These are phyloP conservation scores for Lophium mytilinum DNA, from an alignment of 495 filamentous ascomycete genomes.

Conservation along the genomic window DNA sequence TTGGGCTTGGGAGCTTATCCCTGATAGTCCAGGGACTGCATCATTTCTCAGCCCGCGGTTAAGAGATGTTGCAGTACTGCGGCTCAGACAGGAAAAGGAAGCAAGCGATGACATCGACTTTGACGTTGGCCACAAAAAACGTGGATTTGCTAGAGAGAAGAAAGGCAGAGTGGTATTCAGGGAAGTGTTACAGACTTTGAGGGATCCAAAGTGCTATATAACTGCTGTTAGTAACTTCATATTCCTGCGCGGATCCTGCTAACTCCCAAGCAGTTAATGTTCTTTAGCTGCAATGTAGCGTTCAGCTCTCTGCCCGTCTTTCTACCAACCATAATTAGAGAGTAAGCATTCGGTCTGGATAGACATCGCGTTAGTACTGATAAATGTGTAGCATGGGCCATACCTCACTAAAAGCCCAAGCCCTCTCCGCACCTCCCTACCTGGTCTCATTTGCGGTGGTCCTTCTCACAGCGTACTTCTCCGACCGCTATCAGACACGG, in stretches of 20 bases:
- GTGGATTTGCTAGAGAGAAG: constrained; percentile 29
- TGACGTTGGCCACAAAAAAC: constrained; percentile 31
- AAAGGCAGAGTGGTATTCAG: constrained; percentile 52
- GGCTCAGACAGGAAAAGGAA: constrained; percentile 49
- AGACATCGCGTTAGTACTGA: too few species aligned
- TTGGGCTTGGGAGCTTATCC: constrained; percentile 60
- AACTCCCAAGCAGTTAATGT: constrained; percentile 42
- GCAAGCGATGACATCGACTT: constrained; percentile 50
- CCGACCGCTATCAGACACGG: constrained; percentile 64
- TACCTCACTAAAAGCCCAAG: constrained; percentile 62
- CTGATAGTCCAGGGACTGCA: constrained; percentile 62
- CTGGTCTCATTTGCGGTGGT: constrained; percentile 66
- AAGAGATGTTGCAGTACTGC: constrained; percentile 58
- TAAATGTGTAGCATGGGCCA: constrained; percentile 54
- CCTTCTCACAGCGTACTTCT: constrained; percentile 59
- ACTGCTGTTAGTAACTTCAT: constrained; percentile 29
- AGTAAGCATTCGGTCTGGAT: constrained; percentile 17
- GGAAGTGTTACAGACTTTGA: constrained; percentile 32
- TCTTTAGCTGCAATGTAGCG: constrained; percentile 55
- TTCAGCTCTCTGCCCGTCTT: constrained; percentile 84
- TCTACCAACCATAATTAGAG: constrained; percentile 66
- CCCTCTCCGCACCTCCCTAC: constrained; percentile 74
- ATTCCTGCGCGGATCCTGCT: constrained; percentile 5
- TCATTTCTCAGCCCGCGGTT: constrained; percentile 64
- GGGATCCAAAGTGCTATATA: constrained; percentile 27